Percentiles rank a stretch among this genome's conserved stretches.
phyloP scores from a whole-genome alignment of 441 rosid species.

The Erodium chrysanthum region DNA sequence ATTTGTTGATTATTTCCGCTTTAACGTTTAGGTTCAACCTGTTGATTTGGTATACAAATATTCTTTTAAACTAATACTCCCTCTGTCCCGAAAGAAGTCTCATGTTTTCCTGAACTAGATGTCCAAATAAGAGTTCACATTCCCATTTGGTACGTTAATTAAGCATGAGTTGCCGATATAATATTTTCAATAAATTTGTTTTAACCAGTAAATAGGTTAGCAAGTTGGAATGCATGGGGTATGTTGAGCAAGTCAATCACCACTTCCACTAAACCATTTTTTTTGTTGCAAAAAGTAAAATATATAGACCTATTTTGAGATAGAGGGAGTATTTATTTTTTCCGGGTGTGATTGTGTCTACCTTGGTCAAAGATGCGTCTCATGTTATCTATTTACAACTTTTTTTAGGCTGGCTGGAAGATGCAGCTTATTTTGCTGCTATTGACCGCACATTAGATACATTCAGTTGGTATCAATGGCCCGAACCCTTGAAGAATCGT shows the following conservation, averaged over 20 bases:
- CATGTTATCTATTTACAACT: slow-evolving; percentile 4
- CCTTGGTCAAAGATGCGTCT: background rate
- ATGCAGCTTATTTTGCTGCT: slow-evolving; percentile 95
- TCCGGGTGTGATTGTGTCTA: background rate
- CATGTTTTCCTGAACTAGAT: background rate
- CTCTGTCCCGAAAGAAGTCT: background rate
- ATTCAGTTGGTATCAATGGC: slow-evolving; percentile 83
- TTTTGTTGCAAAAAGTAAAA: background rate
- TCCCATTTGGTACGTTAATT: background rate
- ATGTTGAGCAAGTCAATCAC: background rate
- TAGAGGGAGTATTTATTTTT: background rate
- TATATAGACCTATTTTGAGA: background rate
- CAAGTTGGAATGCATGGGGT: background rate
- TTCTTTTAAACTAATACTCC: background rate
- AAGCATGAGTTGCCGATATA: background rate
- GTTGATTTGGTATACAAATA: background rate
- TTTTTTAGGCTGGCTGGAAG: slow-evolving; percentile 86
- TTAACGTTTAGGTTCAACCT: background rate
- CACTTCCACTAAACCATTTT: background rate
- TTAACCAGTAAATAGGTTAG: background rate
- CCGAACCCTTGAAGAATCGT: slow-evolving; percentile 61
- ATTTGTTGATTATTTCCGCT: background rate
- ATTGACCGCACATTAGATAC: slow-evolving; percentile 50
- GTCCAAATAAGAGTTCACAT: too few species aligned
- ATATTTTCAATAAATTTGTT: background rate